Evolutionary conservation across 2,329 filamentous ascomycete species (phyloP), one percentile per base, ranked within the genome.

Genomic region (Didymella keratinophila): DNA sequence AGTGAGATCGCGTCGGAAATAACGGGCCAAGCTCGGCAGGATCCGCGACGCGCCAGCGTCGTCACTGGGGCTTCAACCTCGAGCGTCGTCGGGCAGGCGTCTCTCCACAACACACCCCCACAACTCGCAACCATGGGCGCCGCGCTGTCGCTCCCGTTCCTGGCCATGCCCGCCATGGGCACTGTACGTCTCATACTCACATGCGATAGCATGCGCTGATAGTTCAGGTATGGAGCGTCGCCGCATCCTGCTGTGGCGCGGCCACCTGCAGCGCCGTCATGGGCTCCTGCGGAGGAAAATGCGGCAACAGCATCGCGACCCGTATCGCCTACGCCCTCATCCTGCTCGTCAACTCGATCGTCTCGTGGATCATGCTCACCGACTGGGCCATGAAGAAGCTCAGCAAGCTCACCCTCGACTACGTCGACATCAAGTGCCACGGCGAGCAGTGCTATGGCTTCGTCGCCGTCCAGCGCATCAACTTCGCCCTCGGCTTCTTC

Each of bases 361-460:
- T 98, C 50, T 94, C 95, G 34, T 99, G 95, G 95, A 92, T 99
- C 69, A 97, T 98, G 92, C 92, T 99, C 80, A 99, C 95, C 21
- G 92, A 93, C 52, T 99, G 95, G 95, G 95, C 95, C 32, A 91
- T 99, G 75, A 92, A 97, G 72, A 98, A 98, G 77, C 84, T 99
- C 6, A 89, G 98, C 79, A 87, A 96, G 65, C 83, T 98, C 53
- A 95, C 92, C 12, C 85, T 99, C 65, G 93, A 98, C 79, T 98
- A 97, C 74, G 93, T 99, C 81, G 93, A 92, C 71, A 96, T 99
- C 73, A 89, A 90, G 72, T 99, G 95, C 76, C 75, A 92, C 27
- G 93, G 91, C 48, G 91, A 94, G 67, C 86, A 94, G 73, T 99
- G 95, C 76, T 91, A 96, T 74, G 95, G 95, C 68, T 99, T 95